phyloP scores from a whole-genome alignment of 345 rosid genomes.

The Schrenkiella parvula region DNA sequence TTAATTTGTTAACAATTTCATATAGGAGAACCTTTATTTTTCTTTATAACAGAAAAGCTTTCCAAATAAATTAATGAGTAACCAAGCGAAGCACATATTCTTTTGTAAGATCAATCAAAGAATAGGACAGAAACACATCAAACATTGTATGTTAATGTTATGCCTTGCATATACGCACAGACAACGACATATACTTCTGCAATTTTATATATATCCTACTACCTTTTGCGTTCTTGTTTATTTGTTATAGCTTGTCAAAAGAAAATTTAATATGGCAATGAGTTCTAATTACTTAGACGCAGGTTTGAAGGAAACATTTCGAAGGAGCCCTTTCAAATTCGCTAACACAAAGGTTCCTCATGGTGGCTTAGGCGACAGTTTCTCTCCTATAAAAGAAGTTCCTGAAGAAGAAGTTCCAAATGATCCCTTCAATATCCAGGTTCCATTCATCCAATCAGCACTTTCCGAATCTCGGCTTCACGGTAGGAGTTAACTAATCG shows the following conservation, averaged over 20 bases:
- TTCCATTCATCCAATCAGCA: conserved; percentile 16
- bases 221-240: neutral
- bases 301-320: conserved; percentile 6
- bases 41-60: neutral
- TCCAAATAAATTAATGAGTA: conserved; percentile 9
- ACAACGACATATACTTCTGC: neutral
- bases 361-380: conserved; percentile 9
- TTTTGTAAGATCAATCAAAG: conserved; percentile 10
- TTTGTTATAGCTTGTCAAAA: neutral
- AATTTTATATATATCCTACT: neutral
- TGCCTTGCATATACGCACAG: conserved; percentile 17
- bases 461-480: conserved; percentile 19
- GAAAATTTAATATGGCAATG: neutral
- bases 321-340: conserved; percentile 27
- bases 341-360: conserved; percentile 23
- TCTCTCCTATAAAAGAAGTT: conserved; percentile 6
- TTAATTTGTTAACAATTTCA: neutral
- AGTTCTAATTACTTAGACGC: conserved; percentile 14
- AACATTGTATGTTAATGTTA: conserved; percentile 3
- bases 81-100: conserved; percentile 28
- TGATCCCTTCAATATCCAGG: neutral
- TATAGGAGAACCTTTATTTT: neutral
- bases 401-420: conserved; percentile 6
- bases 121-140: neutral
- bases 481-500: neutral